These are phyloP conservation scores for Wickerhamiella alocasiicola DNA, from an alignment of 805 yeast species.

Conservation along the genomic window DNA sequence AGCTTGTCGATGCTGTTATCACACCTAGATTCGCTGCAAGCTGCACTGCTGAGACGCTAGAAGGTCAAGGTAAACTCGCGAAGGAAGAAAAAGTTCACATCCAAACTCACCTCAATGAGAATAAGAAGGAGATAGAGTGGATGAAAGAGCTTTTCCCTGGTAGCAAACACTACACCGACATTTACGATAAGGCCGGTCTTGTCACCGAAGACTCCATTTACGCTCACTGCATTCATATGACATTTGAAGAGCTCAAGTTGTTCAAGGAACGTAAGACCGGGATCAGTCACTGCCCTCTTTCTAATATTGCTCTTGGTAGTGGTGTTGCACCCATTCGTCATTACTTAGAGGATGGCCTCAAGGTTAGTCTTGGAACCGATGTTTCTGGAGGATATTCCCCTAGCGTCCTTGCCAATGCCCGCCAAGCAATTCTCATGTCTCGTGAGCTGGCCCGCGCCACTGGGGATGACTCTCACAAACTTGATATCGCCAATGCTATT, in stretches of 20 bases:
- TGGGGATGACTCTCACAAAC: slow-evolving; percentile 34
- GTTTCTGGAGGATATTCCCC: slow-evolving; percentile 67
- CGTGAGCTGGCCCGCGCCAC: slow-evolving; percentile 54
- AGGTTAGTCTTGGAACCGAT: slow-evolving; percentile 74
- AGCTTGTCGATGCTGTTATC: slow-evolving; percentile 54
- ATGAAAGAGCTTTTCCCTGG: slow-evolving; percentile 65
- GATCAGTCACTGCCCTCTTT: slow-evolving; percentile 85
- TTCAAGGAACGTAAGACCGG: slow-evolving; percentile 49
- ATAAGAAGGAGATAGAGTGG: slow-evolving; percentile 58
- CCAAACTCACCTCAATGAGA: slow-evolving; percentile 90
- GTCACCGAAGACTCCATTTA: slow-evolving; percentile 56
- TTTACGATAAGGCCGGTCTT: slow-evolving; percentile 53
- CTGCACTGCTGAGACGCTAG: slow-evolving; percentile 53
- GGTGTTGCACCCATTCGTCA: slow-evolving; percentile 80
- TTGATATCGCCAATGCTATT: slow-evolving; percentile 58
- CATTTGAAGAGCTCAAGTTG: slow-evolving; percentile 48
- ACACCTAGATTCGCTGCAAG: slow-evolving; percentile 94
- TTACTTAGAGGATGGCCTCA: slow-evolving; percentile 50
- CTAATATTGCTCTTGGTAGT: slow-evolving; percentile 75
- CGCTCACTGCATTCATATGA: slow-evolving; percentile 80
- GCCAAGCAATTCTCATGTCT: slow-evolving; percentile 61
- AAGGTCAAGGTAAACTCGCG: slow-evolving; percentile 50
- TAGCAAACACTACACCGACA: slow-evolving; percentile 55
- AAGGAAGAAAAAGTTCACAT: slow-evolving; percentile 41
- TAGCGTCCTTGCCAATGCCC: slow-evolving; percentile 49